These are phyloP conservation scores for Fraxinus floribunda DNA, from an alignment of 305 asterid genomes.

Conservation along the genomic window DNA sequence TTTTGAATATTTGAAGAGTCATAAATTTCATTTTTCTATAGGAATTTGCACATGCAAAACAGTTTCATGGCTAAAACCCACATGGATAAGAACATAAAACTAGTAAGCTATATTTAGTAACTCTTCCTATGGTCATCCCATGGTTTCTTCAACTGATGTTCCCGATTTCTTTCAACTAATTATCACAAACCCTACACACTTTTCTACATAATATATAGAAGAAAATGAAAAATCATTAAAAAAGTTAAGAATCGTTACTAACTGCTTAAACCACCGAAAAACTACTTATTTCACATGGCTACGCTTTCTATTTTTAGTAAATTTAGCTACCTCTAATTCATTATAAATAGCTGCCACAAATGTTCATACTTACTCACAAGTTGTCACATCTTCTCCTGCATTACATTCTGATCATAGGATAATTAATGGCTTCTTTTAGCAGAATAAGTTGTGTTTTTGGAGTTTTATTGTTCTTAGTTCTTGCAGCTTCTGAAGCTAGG, in stretches of 20 bases:
- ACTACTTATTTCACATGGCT: background rate
- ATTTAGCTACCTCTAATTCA: background rate
- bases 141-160: background rate
- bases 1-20: background rate
- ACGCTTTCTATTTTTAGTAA: background rate
- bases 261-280: background rate
- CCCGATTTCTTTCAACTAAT: background rate
- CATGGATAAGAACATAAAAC: background rate
- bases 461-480: constrained; percentile 12
- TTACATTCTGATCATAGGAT: background rate
- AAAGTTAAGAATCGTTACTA: background rate
- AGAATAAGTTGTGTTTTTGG: constrained; percentile 8
- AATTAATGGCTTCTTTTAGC: constrained; percentile 8
- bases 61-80: background rate
- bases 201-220: background rate
- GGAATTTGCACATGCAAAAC: background rate
- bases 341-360: background rate
- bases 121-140: background rate
- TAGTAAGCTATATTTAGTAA: background rate
- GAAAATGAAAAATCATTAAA: background rate
- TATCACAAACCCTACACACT: background rate
- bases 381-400: background rate
- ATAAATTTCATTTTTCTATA: background rate
- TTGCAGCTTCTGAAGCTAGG: constrained; percentile 23
- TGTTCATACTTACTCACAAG: background rate